These are phyloP conservation scores for Trichoderma polysporum DNA, from an alignment of 2,329 filamentous ascomycete genomes.

Conservation along the genomic window DNA sequence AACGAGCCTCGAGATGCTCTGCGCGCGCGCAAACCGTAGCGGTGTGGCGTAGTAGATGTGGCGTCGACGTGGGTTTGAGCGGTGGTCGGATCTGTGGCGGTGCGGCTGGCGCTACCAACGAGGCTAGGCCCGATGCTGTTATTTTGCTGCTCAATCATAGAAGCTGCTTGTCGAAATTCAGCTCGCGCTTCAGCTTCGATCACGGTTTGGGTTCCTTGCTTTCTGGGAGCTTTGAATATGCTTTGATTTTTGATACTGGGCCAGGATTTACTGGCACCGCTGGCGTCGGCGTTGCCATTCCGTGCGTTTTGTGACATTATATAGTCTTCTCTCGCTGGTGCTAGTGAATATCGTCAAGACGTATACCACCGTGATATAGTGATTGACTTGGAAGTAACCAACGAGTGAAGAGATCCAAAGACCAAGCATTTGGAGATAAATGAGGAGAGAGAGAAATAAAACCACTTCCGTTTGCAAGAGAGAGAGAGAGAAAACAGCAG, in stretches of 20 bases:
- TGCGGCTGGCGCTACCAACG: background rate
- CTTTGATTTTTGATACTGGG: background rate
- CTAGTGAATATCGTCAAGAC: background rate
- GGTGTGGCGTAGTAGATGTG: conserved; percentile 27
- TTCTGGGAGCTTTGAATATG: background rate
- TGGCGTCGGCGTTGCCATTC: background rate
- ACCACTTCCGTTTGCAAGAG: background rate
- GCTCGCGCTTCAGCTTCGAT: background rate
- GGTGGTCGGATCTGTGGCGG: conserved; percentile 18
- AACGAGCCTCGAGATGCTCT: conserved; percentile 26
- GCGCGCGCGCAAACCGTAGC: conserved; percentile 29
- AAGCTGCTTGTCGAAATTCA: background rate
- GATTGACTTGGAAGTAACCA: background rate
- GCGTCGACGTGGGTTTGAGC: conserved; percentile 21
- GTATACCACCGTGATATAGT: background rate
- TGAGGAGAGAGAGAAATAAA: background rate
- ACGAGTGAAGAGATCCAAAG: background rate
- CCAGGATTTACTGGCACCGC: background rate
- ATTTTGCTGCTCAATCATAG: background rate
- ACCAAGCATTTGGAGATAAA: background rate
- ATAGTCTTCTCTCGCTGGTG: background rate
- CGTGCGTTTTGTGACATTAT: background rate
- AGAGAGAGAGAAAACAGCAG: background rate
- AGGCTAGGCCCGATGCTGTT: background rate
- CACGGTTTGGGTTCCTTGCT: background rate